A percentile compares a stretch with the other conserved stretches of the same genome.
Evolutionary conservation across 805 yeast species (phyloP).

Genomic region (Kazachstania kunashirensis): DNA sequence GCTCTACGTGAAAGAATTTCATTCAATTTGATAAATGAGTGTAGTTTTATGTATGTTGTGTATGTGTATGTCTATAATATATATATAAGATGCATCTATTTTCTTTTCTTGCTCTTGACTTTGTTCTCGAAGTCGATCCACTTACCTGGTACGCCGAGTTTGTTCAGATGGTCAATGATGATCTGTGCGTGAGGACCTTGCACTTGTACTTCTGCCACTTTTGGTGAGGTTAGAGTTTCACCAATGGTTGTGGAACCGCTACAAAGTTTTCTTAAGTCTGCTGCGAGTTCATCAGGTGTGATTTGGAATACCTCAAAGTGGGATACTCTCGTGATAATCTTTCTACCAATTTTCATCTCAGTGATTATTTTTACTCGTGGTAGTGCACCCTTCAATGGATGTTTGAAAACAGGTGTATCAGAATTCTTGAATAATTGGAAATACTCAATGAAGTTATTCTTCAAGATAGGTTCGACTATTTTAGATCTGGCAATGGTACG

Average conservation of each 20-base stretch:
- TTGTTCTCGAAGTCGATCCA: conserved; percentile 64
- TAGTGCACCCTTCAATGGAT: conserved; percentile 50
- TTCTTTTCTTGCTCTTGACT: conserved; percentile 43
- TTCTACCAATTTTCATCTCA: conserved; percentile 74
- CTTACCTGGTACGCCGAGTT: conserved; percentile 51
- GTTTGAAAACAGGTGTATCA: conserved; percentile 34
- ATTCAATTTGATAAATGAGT: too few relatives aligned
- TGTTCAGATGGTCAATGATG: conserved; percentile 47
- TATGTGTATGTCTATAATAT: background rate
- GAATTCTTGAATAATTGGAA: conserved; percentile 36
- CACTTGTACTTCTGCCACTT: conserved; percentile 59
- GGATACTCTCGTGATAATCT: conserved; percentile 61
- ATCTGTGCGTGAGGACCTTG: conserved; percentile 81
- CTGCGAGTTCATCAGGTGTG: conserved; percentile 55
- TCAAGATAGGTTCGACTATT: conserved; percentile 35
- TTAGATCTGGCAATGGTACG: conserved; percentile 35
- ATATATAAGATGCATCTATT: background rate
- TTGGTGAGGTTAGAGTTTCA: conserved; percentile 42
- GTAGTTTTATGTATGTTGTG: too few relatives aligned
- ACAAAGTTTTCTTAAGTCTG: conserved; percentile 64
- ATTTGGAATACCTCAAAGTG: conserved; percentile 62
- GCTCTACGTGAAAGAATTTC: too few relatives aligned
- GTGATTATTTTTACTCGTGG: conserved; percentile 61
- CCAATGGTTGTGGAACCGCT: conserved; percentile 82
- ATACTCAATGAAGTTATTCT: conserved; percentile 39